Base-by-base conservation (phyloP, 2,329 filamentous ascomycete species). In the Lecanosticta acicola region DNA sequence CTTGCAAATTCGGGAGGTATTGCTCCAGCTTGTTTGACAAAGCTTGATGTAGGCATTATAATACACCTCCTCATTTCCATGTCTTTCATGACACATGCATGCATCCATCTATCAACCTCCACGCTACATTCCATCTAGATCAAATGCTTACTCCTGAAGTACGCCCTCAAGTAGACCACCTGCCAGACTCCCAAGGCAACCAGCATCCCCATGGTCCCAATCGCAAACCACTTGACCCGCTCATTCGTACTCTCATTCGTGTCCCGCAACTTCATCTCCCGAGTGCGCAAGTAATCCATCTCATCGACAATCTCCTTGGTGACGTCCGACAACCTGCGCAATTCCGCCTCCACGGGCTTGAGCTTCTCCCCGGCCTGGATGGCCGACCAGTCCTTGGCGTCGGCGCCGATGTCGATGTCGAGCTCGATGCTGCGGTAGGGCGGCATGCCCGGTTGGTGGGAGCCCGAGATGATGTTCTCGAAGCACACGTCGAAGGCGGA, bases 201-300 rank as follows among this genome's bases (percentile, higher is more conserved):
- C 59, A 98, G 74, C 76, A 96, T 84, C 52, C 88, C 85, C 73
- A 95, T 97, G 20, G 91, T 97, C 56, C 83, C 81, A 67, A 96
- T 83, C 39, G 91, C 91, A 71, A 98, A 98, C 89, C 88, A 97
- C 77, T 97, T 98, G 63, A 98, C 93, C 49, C 93, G 81, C 72
- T 86, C 93, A 73, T 98, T 98, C 57, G 93, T 98, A 77, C 91
- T 97, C 83, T 98, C 93, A 71, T 98, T 98, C 59, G 93, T 98
- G 73, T 98, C 91, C 67, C 93, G 79, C 60, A 98, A 79, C 76
- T 88, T 94, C 79, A 95, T 89, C 77, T 98, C 93, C 60, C 93
- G 81, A 32, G 70, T 62, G 56, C 93, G 81, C 60, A 98, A 80
- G 72, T 97, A 98, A 56, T 97, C 91, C 91, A 98, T 94, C 77